Evolutionary conservation across 139 green algal species (phyloP).

Genomic region (Choricystis sp.): DNA sequence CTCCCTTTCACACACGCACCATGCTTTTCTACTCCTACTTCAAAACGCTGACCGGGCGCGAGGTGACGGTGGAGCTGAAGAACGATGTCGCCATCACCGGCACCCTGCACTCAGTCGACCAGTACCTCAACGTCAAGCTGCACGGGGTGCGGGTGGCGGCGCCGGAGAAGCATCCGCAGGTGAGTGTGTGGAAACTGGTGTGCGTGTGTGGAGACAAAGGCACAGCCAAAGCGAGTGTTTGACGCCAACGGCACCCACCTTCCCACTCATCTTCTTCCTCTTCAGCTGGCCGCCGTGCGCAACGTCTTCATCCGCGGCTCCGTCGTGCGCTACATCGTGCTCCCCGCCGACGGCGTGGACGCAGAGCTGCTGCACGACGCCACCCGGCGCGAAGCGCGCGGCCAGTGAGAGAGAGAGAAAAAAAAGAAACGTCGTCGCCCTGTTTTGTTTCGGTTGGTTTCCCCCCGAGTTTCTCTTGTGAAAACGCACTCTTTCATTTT

Average conservation of each 20-base stretch:
- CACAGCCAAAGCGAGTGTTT: too few species aligned
- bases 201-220: too few species aligned
- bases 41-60: slow-evolving; percentile 82
- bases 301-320: slow-evolving; percentile 97
- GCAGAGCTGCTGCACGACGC: slow-evolving; percentile 94
- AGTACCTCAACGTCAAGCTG: slow-evolving; percentile 99
- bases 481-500: too few species aligned
- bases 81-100: slow-evolving; percentile 93
- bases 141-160: slow-evolving; percentile 72
- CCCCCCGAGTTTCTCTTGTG: too few species aligned
- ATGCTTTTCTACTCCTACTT: slow-evolving; percentile 92
- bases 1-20: not conserved
- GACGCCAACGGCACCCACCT: too few species aligned
- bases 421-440: too few species aligned
- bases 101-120: slow-evolving; percentile 89
- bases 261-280: not conserved
- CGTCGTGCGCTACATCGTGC: slow-evolving; percentile 89
- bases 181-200: too few species aligned
- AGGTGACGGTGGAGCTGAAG: slow-evolving; percentile 97
- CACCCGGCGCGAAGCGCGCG: slow-evolving; percentile 73
- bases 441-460: too few species aligned
- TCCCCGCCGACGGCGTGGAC: slow-evolving; percentile 81
- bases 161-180: slow-evolving; percentile 86
- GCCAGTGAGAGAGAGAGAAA: too few species aligned
- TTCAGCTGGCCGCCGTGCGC: slow-evolving; percentile 67